These are phyloP conservation scores for Backusella australiensis DNA, from an alignment of 192 early-diverging fungal genomes.

Conservation along the genomic window DNA sequence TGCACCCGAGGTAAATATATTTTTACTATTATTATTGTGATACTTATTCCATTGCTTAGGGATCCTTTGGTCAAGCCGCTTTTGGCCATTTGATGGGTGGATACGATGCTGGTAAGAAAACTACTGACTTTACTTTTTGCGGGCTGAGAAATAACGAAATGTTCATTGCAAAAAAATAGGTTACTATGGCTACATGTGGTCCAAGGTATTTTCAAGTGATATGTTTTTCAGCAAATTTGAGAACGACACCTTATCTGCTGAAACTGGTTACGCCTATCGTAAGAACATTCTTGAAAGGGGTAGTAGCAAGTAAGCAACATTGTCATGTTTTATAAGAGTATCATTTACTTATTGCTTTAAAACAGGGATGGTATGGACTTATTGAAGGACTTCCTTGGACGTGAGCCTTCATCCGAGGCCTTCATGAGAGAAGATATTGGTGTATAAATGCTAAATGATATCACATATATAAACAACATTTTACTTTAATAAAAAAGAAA, in stretches of 20 bases:
- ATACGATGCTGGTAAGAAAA: conserved; percentile 55
- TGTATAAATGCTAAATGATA: conserved; percentile 11
- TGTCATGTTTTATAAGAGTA: background rate
- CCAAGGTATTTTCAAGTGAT: conserved; percentile 78
- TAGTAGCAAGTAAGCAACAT: conserved; percentile 46
- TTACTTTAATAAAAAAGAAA: background rate
- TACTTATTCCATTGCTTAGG: background rate
- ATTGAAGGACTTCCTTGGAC: conserved; percentile 72
- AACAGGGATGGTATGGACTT: conserved; percentile 67
- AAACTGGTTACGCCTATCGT: conserved; percentile 71
- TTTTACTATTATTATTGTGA: background rate
- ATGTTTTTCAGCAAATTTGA: conserved; percentile 75
- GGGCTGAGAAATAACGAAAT: conserved; percentile 8
- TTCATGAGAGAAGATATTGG: conserved; percentile 76
- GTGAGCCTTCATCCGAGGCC: conserved; percentile 76
- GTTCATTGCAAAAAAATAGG: conserved; percentile 7
- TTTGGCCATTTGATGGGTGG: conserved; percentile 69
- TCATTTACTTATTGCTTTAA: background rate
- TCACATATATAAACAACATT: background rate
- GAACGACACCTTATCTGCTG: conserved; percentile 55
- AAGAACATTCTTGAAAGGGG: conserved; percentile 71
- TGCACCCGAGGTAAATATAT: conserved; percentile 33
- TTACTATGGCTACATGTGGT: conserved; percentile 81
- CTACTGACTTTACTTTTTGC: background rate
- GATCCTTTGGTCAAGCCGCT: conserved; percentile 34